A percentile compares a stretch with the other conserved stretches of the same genome.
Conservation (phyloP, 345 rosid genomes). For the Populus simonii region DNA sequence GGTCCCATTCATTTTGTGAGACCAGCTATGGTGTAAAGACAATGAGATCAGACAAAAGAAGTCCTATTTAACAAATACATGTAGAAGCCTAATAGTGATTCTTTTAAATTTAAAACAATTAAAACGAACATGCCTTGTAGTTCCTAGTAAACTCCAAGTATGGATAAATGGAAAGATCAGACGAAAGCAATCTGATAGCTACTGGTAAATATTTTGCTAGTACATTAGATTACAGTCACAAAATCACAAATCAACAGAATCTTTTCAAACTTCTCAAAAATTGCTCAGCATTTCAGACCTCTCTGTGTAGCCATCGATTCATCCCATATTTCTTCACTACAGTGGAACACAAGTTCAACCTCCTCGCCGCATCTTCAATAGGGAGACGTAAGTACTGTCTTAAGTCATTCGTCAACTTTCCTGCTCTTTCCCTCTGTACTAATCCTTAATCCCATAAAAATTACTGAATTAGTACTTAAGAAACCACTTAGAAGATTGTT, state of each 20-base stretch:
- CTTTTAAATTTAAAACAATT: too few species aligned
- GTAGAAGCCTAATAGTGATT: too few species aligned
- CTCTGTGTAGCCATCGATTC: slow-evolving; percentile 58
- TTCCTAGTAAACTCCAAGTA: too few species aligned
- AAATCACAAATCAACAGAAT: not conserved
- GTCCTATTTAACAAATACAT: not conserved
- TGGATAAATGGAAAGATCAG: too few species aligned
- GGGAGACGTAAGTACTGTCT: slow-evolving; percentile 45
- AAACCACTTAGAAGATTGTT: not conserved
- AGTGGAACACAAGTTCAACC: slow-evolving; percentile 49
- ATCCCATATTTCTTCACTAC: slow-evolving; percentile 47
- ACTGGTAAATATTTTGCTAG: too few species aligned
- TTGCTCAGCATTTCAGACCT: slow-evolving; percentile 33
- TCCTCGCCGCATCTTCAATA: slow-evolving; percentile 46
- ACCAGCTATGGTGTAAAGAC: not conserved
- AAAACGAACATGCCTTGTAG: too few species aligned
- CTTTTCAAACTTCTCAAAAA: not conserved
- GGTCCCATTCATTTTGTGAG: not conserved
- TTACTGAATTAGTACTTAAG: not conserved
- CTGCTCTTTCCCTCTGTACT: slow-evolving; percentile 57
- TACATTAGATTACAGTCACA: not conserved
- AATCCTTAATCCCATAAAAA: not conserved
- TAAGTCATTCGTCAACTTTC: slow-evolving; percentile 39
- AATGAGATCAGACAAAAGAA: not conserved
- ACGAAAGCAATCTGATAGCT: too few species aligned